A percentile compares a stretch with the other conserved stretches of the same genome.
phyloP scores from a whole-genome alignment of 1,139 yeast species.

The Hyphopichia khmerensis region DNA sequence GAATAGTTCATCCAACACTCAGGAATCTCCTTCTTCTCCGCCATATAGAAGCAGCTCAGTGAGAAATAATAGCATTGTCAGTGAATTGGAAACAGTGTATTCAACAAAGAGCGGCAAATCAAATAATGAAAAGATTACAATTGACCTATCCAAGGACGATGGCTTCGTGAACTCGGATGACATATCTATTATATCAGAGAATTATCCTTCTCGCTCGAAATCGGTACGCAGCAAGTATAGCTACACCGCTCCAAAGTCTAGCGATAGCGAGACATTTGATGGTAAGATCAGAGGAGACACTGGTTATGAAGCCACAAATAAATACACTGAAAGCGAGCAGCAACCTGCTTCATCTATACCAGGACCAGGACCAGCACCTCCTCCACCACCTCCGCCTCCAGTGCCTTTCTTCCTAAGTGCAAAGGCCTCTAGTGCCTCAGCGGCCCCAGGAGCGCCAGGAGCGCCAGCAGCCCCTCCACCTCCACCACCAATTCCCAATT shows the following conservation, averaged over 20 bases:
- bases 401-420: constrained; percentile 17
- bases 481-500: constrained; percentile 31
- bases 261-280: background rate
- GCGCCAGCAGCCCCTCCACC: constrained; percentile 29
- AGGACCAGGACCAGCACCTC: constrained; percentile 10
- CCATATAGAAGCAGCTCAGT: background rate
- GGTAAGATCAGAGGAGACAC: background rate
- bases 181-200: constrained; percentile 12
- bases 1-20: background rate
- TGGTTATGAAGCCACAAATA: background rate
- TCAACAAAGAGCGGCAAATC: constrained; percentile 5
- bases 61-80: constrained; percentile 8
- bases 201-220: constrained; percentile 3
- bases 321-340: background rate
- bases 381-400: constrained; percentile 28
- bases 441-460: background rate
- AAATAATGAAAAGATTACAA: background rate
- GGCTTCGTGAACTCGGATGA: constrained; percentile 11
- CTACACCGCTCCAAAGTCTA: constrained; percentile 1
- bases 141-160: constrained; percentile 4
- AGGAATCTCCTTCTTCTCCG: background rate
- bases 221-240: constrained; percentile 2
- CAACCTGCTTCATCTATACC: background rate
- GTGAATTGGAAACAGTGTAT: constrained; percentile 16
- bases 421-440: background rate